phyloP scores from a whole-genome alignment of 164 flowering plant genomes.

The Malania oleifera region DNA sequence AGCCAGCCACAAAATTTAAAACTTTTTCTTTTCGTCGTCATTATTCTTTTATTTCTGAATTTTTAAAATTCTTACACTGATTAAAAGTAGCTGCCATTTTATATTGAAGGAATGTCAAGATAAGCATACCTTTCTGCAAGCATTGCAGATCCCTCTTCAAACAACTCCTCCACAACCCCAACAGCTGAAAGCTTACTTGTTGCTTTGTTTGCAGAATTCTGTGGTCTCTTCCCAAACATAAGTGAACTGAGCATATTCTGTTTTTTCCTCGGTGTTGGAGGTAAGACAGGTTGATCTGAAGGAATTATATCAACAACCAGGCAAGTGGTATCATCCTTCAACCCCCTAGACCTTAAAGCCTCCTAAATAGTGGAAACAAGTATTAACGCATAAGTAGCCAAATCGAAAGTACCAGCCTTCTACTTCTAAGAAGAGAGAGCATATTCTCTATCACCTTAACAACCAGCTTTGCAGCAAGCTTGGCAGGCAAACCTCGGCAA shows the following conservation, averaged over 20 bases:
- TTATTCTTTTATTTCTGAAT: too few relatives aligned
- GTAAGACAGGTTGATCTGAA: conserved; percentile 44
- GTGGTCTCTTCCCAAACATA: conserved; percentile 50
- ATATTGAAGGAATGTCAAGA: conserved; percentile 5
- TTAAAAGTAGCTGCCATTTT: background rate
- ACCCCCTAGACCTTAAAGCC: conserved; percentile 75
- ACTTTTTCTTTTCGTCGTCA: too few relatives aligned
- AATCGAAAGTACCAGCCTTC: background rate
- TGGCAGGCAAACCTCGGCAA: conserved; percentile 77
- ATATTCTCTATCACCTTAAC: conserved; percentile 48
- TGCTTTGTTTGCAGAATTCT: conserved; percentile 38
- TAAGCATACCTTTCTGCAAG: conserved; percentile 74
- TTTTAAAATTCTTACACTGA: too few relatives aligned
- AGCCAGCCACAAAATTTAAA: too few relatives aligned
- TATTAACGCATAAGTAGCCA: background rate
- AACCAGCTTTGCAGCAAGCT: conserved; percentile 82
- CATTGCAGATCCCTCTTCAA: conserved; percentile 97
- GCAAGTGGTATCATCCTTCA: conserved; percentile 92
- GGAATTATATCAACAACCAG: conserved; percentile 84
- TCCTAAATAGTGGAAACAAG: conserved; percentile 35
- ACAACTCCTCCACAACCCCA: conserved; percentile 86
- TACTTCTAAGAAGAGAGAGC: background rate
- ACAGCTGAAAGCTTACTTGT: conserved; percentile 74
- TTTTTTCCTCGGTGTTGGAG: conserved; percentile 55
- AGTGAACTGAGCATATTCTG: conserved; percentile 47